These are phyloP conservation scores for Piloderma croceum DNA, from an alignment of 768 basidiomycete species.

Conservation along the genomic window DNA sequence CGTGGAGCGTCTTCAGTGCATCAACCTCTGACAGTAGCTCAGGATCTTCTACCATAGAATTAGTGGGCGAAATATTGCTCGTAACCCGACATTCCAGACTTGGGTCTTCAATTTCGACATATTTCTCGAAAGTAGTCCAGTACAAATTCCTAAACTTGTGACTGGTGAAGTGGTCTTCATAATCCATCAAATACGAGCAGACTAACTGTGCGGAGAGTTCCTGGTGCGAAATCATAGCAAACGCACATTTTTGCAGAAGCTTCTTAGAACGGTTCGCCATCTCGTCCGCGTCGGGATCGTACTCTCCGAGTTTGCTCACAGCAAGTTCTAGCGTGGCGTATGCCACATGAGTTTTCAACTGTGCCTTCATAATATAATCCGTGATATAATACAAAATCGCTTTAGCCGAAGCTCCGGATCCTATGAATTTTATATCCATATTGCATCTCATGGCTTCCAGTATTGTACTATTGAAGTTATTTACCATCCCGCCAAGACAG, in stretches of 20 bases:
- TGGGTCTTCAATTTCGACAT: constrained; percentile 16
- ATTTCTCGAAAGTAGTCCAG: constrained; percentile 29
- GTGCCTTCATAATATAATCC: constrained; percentile 31
- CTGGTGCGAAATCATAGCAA: constrained; percentile 31
- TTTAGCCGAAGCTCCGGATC: constrained; percentile 23
- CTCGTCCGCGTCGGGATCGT: constrained; percentile 14
- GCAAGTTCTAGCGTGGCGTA: constrained; percentile 11
- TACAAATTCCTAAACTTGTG: constrained; percentile 29
- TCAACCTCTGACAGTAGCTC: too few relatives aligned
- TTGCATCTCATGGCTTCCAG: constrained; percentile 20
- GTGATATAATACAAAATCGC: constrained; percentile 29
- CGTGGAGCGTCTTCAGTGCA: too few relatives aligned
- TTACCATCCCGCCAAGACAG: constrained; percentile 8
- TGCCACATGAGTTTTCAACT: constrained; percentile 14
- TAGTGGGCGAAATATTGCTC: too few relatives aligned
- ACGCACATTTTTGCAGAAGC: constrained; percentile 34
- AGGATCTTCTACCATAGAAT: neutral
- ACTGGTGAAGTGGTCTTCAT: constrained; percentile 32
- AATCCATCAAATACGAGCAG: constrained; percentile 28
- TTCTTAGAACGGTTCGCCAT: constrained; percentile 20
- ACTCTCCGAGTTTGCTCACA: constrained; percentile 21
- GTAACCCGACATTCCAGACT: constrained; percentile 22
- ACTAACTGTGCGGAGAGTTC: constrained; percentile 38
- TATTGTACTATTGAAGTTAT: constrained; percentile 9
- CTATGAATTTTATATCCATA: constrained; percentile 29